Conservation (phyloP, 768 basidiomycete species). For the Coprinellus aureogranulatus region DNA sequence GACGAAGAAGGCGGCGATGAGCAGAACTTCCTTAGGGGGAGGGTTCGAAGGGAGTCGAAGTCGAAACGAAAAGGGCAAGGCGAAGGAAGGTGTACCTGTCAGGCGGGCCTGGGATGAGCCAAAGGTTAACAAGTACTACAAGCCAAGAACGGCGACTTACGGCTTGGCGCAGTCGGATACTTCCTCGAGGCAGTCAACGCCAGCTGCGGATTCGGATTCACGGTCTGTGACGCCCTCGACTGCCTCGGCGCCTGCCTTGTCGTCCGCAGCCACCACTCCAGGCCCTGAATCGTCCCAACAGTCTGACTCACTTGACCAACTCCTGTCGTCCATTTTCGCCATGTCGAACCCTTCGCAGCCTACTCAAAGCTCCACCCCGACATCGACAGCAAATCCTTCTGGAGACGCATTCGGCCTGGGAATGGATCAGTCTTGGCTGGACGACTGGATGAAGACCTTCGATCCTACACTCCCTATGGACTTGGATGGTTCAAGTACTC, state of each 20-base stretch:
- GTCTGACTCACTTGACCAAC: neutral
- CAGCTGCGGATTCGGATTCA: neutral
- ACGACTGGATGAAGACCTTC: slow-evolving; percentile 7
- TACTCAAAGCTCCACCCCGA: neutral
- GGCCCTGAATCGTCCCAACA: neutral
- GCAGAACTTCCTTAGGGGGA: slow-evolving; percentile 40
- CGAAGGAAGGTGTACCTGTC: slow-evolving; percentile 8
- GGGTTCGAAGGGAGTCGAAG: slow-evolving; percentile 11
- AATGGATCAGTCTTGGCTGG: slow-evolving; percentile 1
- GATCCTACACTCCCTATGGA: neutral
- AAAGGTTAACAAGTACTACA: slow-evolving; percentile 28
- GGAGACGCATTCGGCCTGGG: neutral
- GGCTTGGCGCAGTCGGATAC: slow-evolving; percentile 12
- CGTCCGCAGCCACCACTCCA: slow-evolving; percentile 5
- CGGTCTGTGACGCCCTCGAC: neutral
- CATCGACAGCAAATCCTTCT: neutral
- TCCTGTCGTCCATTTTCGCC: slow-evolving; percentile 1
- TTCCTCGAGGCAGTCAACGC: slow-evolving; percentile 3
- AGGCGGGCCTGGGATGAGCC: neutral
- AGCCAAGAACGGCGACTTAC: slow-evolving; percentile 31
- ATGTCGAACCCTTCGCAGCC: neutral
- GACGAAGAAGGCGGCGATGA: slow-evolving; percentile 58
- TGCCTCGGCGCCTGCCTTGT: neutral
- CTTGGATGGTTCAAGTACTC: neutral
- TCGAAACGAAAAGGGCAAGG: slow-evolving; percentile 3